Evolutionary conservation across 2,329 filamentous ascomycete genomes (phyloP), one percentile per base, ranked within the genome.

Genomic region (Fonsecaea nubica): DNA sequence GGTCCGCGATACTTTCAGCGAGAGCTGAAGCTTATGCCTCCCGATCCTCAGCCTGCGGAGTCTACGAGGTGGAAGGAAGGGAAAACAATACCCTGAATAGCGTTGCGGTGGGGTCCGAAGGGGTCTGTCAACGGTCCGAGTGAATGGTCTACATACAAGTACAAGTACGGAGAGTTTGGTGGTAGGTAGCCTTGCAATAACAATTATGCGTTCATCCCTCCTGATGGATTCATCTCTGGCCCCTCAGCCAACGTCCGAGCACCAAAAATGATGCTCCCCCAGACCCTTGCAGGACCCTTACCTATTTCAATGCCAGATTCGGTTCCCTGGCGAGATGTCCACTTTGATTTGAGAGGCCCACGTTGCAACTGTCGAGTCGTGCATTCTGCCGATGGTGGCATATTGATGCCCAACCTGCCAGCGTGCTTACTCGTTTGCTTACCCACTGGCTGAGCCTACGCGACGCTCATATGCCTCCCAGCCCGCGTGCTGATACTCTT

Each of bases 401-500:
- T 50, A 7, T 50, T 50, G 30, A 59, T 32, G 57, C 57, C 38
- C 42, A 45, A 59, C 45, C 25, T 25, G 25, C 25, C 25, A 25
- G 25, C 25, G 25, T 48, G 42, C 40, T 59, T 8, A 30, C 40
- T 53, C 30, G 54, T 10, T 38, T 33, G 10, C 36, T 35, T 57
- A 59, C 58, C 52, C 33, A 45, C 48, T 65, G 38, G 42, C 36
- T 53, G 42, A 63, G 50, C 57, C 36, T 15, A 67, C 64, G n/a
- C 71, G 57, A 33, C 63, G 65, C 55, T 66, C 36, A 72, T 83
- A 82, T n/a, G 81, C 81, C 61, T 77, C 75, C 81, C 81, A 83
- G 0, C 80, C 81, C 55, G 80, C 79, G 68, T 79, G 72, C 70
- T 77, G 79, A 73, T 83, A 83, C 71, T 76, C 75, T 70, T 78